These are phyloP conservation scores for Suhomyces sp. DNA, from an alignment of 805 yeast species.

Conservation along the genomic window DNA sequence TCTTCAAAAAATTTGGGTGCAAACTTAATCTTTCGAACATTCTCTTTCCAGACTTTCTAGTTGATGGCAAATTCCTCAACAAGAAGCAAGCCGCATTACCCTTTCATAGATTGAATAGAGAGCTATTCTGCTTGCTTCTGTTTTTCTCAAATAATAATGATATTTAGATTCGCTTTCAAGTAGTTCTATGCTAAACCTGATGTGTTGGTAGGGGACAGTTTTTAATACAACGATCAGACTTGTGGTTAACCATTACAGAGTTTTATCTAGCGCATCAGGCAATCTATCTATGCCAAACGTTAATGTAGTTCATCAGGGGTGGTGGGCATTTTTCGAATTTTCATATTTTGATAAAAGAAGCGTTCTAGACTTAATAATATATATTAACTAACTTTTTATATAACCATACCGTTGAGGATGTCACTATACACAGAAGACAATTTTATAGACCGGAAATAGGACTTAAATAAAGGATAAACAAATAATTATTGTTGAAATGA, in stretches of 20 bases:
- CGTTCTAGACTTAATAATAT: not conserved
- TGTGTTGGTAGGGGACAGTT: not conserved
- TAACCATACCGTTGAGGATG: slow-evolving; percentile 51
- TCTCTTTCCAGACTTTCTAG: not conserved
- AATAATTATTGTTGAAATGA: slow-evolving; percentile 19
- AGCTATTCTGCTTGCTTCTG: not conserved
- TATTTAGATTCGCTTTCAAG: not conserved
- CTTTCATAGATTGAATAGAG: not conserved
- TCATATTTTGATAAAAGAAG: too few species aligned
- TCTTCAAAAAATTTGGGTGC: not conserved
- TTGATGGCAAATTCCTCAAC: not conserved
- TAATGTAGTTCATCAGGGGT: too few species aligned
- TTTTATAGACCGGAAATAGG: slow-evolving; percentile 5
- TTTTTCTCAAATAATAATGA: not conserved
- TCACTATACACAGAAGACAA: slow-evolving; percentile 36
- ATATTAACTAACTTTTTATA: not conserved
- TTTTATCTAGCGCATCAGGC: too few species aligned
- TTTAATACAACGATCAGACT: too few species aligned
- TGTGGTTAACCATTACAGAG: too few species aligned
- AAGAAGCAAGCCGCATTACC: not conserved
- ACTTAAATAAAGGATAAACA: slow-evolving; percentile 2
- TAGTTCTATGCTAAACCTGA: not conserved
- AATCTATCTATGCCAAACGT: too few species aligned
- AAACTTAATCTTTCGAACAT: not conserved
- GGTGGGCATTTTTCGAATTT: too few species aligned